Evolutionary conservation across 2,329 filamentous ascomycete genomes (phyloP).

Genomic region (Metarhizium humberi): DNA sequence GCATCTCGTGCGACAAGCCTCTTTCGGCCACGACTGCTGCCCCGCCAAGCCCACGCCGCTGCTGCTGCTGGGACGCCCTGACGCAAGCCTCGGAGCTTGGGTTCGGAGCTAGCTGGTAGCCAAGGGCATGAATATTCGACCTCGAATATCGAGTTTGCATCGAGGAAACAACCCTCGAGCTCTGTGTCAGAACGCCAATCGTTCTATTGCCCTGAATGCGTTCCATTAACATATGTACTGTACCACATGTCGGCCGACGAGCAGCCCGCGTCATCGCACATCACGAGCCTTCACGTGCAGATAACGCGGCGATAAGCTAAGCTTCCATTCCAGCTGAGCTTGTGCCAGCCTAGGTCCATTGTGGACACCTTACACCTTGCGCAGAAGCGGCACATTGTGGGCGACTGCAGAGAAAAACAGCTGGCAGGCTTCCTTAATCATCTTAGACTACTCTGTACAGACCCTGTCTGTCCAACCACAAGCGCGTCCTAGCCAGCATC

Average conservation of each 20-base stretch:
- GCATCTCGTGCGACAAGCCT: background rate
- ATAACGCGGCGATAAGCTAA: background rate
- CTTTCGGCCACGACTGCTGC: background rate
- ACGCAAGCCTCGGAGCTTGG: no score
- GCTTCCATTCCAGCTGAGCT: background rate
- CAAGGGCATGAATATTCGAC: no score
- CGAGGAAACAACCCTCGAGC: no score
- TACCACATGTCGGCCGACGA: no score
- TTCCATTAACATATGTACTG: no score
- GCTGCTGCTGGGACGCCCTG: no score
- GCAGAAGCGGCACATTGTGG: background rate
- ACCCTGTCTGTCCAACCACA: constrained; percentile 5
- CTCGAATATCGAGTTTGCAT: no score
- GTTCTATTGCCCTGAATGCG: no score
- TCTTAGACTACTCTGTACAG: background rate
- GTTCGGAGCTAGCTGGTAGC: no score
- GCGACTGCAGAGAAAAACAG: background rate
- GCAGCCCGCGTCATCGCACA: no score
- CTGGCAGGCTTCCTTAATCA: background rate
- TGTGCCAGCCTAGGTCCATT: background rate
- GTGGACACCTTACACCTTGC: background rate
- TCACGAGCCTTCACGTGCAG: background rate
- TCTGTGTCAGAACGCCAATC: no score
- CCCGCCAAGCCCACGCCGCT: background rate
- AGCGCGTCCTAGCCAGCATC: constrained; percentile 3